These are phyloP conservation scores for Neurospora sp. DNA, from an alignment of 495 filamentous ascomycete genomes.

Conservation along the genomic window DNA sequence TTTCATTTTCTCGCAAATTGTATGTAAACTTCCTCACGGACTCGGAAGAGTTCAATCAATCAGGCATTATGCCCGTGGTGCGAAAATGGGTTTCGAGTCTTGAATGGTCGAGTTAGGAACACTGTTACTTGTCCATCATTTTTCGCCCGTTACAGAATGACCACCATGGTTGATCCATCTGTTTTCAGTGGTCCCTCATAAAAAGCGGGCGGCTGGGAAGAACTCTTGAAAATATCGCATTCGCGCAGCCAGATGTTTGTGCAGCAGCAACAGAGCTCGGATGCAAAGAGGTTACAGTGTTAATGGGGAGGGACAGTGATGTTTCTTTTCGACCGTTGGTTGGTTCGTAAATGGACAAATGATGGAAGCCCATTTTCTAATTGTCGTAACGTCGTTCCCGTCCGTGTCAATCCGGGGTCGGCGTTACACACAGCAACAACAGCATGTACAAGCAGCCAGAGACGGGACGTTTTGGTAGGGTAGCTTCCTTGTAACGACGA, in stretches of 20 bases:
- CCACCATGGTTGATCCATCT: background rate
- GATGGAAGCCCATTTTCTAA: background rate
- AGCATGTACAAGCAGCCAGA: background rate
- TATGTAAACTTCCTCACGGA: background rate
- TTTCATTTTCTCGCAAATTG: background rate
- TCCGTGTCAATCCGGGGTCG: background rate
- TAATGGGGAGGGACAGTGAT: background rate
- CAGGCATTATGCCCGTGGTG: background rate
- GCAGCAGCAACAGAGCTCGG: background rate
- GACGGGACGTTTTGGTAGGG: background rate
- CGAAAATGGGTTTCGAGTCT: background rate
- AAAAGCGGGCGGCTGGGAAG: background rate
- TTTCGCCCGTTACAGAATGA: background rate
- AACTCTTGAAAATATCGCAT: background rate
- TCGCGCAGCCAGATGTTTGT: background rate
- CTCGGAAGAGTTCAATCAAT: background rate
- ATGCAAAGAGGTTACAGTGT: background rate
- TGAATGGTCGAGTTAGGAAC: background rate
- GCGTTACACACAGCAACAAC: background rate
- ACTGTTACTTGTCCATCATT: no score
- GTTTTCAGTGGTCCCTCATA: background rate
- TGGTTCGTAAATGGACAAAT: background rate
- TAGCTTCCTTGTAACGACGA: background rate
- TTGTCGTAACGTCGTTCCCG: background rate
- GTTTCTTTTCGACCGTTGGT: background rate